Evolutionary conservation across 306 rosid genomes (phyloP).

Genomic region (Calophaca sinica): DNA sequence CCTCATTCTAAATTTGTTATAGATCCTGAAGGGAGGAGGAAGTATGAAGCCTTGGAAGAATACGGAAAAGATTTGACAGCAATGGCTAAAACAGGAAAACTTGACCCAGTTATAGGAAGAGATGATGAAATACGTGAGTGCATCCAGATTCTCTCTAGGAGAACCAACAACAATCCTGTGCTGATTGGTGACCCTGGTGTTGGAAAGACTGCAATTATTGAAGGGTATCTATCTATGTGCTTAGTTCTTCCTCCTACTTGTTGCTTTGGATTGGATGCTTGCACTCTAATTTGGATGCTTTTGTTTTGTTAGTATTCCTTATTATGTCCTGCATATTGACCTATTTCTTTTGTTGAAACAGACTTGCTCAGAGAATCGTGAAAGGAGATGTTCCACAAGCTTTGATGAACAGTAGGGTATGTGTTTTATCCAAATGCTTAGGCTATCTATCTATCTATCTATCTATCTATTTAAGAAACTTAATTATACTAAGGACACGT

Average conservation of each 20-base stretch:
- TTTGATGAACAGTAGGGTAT: conserved; percentile 90
- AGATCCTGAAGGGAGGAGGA: conserved; percentile 87
- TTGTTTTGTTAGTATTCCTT: not conserved
- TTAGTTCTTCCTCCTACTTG: conserved; percentile 9
- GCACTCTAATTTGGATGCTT: conserved; percentile 24
- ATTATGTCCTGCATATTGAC: not conserved
- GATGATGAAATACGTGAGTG: conserved; percentile 98
- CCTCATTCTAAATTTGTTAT: conserved; percentile 45
- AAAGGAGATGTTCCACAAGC: conserved; percentile 99
- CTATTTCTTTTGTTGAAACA: conserved; percentile 53
- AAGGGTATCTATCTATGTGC: conserved; percentile 66
- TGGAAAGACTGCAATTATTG: conserved; percentile 97
- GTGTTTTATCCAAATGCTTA: conserved; percentile 46
- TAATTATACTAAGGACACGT: no score
- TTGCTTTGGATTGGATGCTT: conserved; percentile 9
- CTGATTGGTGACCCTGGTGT: conserved; percentile 99
- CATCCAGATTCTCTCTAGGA: conserved; percentile 96
- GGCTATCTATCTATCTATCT: not conserved
- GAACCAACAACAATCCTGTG: conserved; percentile 98
- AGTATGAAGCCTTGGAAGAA: conserved; percentile 92
- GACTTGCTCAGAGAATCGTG: conserved; percentile 97
- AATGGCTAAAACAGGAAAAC: conserved; percentile 93
- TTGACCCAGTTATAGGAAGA: conserved; percentile 98
- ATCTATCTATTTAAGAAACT: not conserved
- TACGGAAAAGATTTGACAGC: conserved; percentile 97